These are phyloP conservation scores for Panellus pusillus DNA, from an alignment of 768 basidiomycete genomes.

Conservation along the genomic window DNA sequence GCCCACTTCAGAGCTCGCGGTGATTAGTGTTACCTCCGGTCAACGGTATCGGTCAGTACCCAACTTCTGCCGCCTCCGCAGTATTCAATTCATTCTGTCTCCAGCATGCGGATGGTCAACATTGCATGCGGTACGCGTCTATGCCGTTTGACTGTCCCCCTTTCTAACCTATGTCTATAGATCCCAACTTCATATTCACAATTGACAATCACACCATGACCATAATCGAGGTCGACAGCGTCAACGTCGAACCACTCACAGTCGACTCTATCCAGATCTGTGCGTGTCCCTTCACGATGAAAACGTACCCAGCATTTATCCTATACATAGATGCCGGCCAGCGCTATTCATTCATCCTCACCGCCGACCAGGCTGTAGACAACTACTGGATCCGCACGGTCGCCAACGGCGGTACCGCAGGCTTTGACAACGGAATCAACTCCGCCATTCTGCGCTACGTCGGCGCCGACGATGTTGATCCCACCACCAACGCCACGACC, in stretches of 20 bases:
- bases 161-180: background rate
- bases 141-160: background rate
- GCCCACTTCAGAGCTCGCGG: constrained; percentile 26
- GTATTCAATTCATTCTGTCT: background rate
- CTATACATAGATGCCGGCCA: constrained; percentile 27
- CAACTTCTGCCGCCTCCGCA: background rate
- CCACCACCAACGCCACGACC: constrained; percentile 24
- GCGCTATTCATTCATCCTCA: constrained; percentile 44
- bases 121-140: constrained; percentile 1
- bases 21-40: constrained; percentile 33
- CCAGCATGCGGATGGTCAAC: constrained; percentile 4
- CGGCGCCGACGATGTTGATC: constrained; percentile 32
- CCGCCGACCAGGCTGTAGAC: constrained; percentile 42
- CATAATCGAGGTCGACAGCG: constrained; percentile 54
- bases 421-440: constrained; percentile 41
- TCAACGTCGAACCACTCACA: constrained; percentile 39
- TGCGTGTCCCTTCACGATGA: constrained; percentile 29
- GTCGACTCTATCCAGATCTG: constrained; percentile 48
- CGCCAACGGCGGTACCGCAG: constrained; percentile 27
- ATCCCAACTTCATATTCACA: constrained; percentile 40
- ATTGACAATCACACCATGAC: constrained; percentile 49
- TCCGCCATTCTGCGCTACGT: constrained; percentile 53
- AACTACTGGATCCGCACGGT: constrained; percentile 55
- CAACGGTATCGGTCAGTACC: constrained; percentile 38
- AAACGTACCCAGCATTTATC: constrained; percentile 18